These are phyloP conservation scores for Xylaria sp. DNA, from an alignment of 2,329 filamentous ascomycete species.

Conservation along the genomic window DNA sequence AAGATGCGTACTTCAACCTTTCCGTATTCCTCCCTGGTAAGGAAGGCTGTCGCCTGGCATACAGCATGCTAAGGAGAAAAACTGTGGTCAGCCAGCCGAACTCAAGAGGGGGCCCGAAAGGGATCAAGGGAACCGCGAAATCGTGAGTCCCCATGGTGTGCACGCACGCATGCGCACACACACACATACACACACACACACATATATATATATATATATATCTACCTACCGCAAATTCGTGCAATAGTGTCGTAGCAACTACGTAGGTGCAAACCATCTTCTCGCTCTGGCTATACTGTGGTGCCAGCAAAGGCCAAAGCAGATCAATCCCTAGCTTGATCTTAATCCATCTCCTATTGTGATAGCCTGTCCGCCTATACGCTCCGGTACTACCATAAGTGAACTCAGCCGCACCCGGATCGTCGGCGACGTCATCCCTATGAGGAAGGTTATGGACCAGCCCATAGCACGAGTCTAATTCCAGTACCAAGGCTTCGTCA, in stretches of 20 bases:
- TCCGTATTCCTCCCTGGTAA: not conserved
- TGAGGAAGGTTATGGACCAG: not conserved
- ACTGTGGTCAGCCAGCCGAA: not conserved
- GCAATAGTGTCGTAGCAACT: conserved; percentile 34
- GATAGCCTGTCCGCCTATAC: no score
- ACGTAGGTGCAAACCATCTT: conserved; percentile 34
- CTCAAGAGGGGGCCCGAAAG: not conserved
- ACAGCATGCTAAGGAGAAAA: conserved; percentile 30
- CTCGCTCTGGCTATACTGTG: conserved; percentile 34
- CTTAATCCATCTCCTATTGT: not conserved
- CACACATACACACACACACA: no score
- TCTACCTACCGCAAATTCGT: conserved; percentile 40
- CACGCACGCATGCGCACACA: no score
- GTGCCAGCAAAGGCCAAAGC: conserved; percentile 39
- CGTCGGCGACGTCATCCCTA: not conserved
- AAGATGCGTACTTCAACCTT: not conserved
- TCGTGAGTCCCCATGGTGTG: no score
- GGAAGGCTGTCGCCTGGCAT: not conserved
- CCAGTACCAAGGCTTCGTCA: not conserved
- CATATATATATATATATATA: no score
- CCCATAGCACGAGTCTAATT: conserved; percentile 21
- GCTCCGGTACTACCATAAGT: no score
- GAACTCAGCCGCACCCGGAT: no score
- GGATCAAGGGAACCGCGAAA: not conserved
- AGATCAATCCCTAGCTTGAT: conserved; percentile 31